phyloP scores from a whole-genome alignment of 257 asterid species.

The Solanum dulcamara region DNA sequence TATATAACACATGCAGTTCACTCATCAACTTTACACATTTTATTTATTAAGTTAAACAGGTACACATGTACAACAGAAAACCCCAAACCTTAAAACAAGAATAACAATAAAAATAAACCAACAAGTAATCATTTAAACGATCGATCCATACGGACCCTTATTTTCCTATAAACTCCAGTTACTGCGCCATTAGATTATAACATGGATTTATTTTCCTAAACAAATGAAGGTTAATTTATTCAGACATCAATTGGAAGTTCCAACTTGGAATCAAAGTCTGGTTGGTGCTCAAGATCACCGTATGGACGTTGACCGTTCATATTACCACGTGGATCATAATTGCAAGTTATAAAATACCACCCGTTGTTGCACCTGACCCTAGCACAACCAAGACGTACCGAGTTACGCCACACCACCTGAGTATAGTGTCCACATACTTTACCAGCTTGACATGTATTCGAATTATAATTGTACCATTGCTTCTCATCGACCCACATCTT shows the following conservation, averaged over 20 bases:
- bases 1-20: background rate
- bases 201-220: background rate
- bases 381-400: slow-evolving; percentile 6
- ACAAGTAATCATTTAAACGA: background rate
- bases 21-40: background rate
- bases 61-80: no score
- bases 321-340: slow-evolving; percentile 11
- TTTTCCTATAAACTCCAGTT: background rate
- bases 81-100: background rate
- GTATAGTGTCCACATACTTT: slow-evolving; percentile 8
- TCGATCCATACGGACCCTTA: background rate
- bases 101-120: background rate
- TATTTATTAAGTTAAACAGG: background rate
- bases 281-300: background rate
- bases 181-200: background rate
- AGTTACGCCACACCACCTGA: slow-evolving; percentile 9
- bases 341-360: slow-evolving; percentile 3
- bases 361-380: slow-evolving; percentile 1
- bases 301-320: slow-evolving; percentile 1
- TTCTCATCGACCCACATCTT: slow-evolving; percentile 28
- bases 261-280: background rate
- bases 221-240: background rate
- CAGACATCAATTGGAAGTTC: background rate
- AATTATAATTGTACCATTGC: slow-evolving; percentile 4
- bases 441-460: slow-evolving; percentile 22